Conservation (phyloP, 768 basidiomycete species). For the Pulveroboletus ravenelii region DNA sequence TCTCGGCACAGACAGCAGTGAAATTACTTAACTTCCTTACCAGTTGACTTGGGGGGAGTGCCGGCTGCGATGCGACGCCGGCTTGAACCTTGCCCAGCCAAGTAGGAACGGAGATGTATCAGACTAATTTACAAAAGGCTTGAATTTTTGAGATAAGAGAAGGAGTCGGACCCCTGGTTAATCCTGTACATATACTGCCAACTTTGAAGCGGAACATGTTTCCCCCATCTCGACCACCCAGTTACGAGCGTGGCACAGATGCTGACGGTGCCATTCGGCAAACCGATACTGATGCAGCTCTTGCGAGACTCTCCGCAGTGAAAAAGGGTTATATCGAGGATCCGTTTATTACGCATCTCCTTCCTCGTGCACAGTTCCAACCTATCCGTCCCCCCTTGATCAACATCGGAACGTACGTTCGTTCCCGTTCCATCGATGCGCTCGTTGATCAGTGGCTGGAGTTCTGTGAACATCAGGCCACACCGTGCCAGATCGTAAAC, state of each 20-base stretch:
- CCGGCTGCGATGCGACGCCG: no score
- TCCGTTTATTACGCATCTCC: constrained; percentile 62
- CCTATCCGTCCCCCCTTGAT: constrained; percentile 76
- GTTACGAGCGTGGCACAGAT: constrained; percentile 32
- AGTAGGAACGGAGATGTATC: no score
- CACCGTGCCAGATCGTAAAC: constrained; percentile 81
- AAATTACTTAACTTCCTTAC: no score
- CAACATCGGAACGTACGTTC: constrained; percentile 90
- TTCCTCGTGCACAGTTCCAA: constrained; percentile 61
- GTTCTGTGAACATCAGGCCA: constrained; percentile 38
- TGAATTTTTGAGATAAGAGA: no score
- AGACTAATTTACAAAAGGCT: no score
- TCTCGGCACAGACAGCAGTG: no score
- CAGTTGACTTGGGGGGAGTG: no score
- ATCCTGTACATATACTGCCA: neutral
- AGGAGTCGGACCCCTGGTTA: no score
- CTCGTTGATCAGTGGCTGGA: constrained; percentile 66
- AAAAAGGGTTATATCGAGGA: constrained; percentile 76
- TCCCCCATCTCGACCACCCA: constrained; percentile 10
- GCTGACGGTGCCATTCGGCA: constrained; percentile 61
- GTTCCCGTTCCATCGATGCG: constrained; percentile 73
- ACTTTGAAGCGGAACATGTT: constrained; percentile 1
- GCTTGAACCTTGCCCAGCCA: no score
- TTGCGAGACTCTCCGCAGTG: constrained; percentile 83
- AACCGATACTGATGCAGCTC: constrained; percentile 79